Evolutionary conservation across 345 rosid genomes (phyloP).

Genomic region (Triadica sebifera): DNA sequence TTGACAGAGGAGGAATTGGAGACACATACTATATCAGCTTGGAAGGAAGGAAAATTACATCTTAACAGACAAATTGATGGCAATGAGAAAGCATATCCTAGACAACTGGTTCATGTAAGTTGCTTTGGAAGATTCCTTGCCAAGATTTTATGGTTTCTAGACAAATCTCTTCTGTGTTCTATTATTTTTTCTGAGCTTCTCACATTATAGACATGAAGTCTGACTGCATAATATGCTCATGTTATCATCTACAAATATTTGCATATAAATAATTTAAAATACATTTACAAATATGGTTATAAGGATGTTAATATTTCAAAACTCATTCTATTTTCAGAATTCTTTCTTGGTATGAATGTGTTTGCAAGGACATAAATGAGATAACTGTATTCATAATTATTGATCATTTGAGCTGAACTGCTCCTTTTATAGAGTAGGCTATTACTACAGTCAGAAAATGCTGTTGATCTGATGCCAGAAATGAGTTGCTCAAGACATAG

Average conservation of each 20-base stretch:
- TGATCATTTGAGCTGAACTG: background rate
- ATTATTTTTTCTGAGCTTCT: background rate
- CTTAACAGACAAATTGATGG: conserved; percentile 70
- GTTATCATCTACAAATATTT: background rate
- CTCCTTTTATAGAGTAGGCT: background rate
- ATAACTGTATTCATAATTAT: background rate
- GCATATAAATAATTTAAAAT: background rate
- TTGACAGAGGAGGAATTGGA: conserved; percentile 89
- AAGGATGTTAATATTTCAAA: background rate
- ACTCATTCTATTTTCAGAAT: background rate
- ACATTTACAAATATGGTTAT: background rate
- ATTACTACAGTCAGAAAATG: background rate
- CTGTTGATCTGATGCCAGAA: background rate
- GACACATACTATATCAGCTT: conserved; percentile 90
- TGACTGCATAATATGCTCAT: background rate
- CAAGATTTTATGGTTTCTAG: conserved; percentile 11
- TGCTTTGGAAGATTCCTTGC: conserved; percentile 11
- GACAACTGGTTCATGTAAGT: conserved; percentile 61
- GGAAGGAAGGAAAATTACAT: conserved; percentile 86
- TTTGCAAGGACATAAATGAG: background rate
- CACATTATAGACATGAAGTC: background rate
- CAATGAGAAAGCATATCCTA: conserved; percentile 46
- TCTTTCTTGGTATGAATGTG: background rate
- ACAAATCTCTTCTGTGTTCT: background rate
- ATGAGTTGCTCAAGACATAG: background rate